phyloP scores from a whole-genome alignment of 2,329 filamentous ascomycete species.

The Colletotrichum sp. region DNA sequence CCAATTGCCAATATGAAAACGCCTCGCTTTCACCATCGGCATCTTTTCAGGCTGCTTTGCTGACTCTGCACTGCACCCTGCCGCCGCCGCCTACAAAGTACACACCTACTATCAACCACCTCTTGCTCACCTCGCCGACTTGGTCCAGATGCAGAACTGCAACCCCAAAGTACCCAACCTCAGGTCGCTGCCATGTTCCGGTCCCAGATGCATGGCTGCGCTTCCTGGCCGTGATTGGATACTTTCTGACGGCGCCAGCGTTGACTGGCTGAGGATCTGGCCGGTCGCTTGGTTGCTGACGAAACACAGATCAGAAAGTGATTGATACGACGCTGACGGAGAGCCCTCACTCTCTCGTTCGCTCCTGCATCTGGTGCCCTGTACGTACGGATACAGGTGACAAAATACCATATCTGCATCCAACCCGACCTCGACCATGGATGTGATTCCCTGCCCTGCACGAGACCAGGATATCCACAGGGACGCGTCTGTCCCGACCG shows the following conservation, averaged over 20 bases:
- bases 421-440: neutral
- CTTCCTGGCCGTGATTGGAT: neutral
- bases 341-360: neutral
- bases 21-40: neutral
- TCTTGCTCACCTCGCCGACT: neutral
- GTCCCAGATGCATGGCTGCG: neutral
- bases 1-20: neutral
- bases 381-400: neutral
- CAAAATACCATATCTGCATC: neutral
- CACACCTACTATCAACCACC: neutral
- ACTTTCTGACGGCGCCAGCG: neutral
- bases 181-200: neutral
- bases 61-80: neutral
- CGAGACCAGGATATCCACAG: neutral
- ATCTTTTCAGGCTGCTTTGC: neutral
- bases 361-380: neutral
- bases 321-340: conserved; percentile 10
- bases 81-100: neutral
- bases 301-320: neutral
- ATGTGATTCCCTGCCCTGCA: neutral
- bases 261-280: neutral
- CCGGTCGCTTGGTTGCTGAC: neutral
- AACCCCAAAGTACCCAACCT: neutral
- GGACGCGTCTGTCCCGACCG: neutral
- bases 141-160: neutral